Evolutionary conservation across 306 rosid species (phyloP).

Genomic region (Trichosanthes truncata): DNA sequence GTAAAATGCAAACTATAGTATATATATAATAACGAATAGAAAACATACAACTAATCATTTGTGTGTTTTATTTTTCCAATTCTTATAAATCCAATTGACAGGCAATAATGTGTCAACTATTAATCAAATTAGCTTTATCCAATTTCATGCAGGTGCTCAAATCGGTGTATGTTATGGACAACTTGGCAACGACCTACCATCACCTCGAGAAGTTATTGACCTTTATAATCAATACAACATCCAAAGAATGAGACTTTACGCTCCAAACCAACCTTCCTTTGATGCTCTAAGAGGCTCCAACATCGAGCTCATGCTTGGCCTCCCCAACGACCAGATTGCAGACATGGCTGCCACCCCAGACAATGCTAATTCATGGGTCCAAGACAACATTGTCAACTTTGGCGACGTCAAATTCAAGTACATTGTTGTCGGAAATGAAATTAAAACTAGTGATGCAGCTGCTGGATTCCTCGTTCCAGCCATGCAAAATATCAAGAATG

Average conservation of each 20-base stretch:
- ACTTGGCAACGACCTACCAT: constrained; percentile 8
- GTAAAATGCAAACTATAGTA: no score
- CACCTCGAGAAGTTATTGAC: background rate
- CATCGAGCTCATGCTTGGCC: constrained; percentile 24
- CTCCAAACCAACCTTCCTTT: constrained; percentile 24
- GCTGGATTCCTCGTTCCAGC: constrained; percentile 20
- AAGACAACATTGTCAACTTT: constrained; percentile 6
- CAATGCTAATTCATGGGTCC: constrained; percentile 15
- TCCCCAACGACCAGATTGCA: constrained; percentile 6
- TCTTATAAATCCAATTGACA: no score
- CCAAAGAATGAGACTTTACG: constrained; percentile 3
- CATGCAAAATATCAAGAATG: constrained; percentile 17
- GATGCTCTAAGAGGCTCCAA: constrained; percentile 39
- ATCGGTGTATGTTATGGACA: constrained; percentile 49
- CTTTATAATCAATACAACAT: background rate
- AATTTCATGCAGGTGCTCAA: constrained; percentile 26
- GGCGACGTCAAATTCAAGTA: constrained; percentile 18
- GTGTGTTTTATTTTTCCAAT: no score
- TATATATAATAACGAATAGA: no score
- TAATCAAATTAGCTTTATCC: background rate
- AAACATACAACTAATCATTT: no score
- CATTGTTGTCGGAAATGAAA: constrained; percentile 20
- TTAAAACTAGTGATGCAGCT: background rate
- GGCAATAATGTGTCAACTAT: no score
- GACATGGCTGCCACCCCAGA: background rate